Conservation (phyloP, 495 filamentous ascomycete genomes). For the Aspergillus affinis region DNA sequence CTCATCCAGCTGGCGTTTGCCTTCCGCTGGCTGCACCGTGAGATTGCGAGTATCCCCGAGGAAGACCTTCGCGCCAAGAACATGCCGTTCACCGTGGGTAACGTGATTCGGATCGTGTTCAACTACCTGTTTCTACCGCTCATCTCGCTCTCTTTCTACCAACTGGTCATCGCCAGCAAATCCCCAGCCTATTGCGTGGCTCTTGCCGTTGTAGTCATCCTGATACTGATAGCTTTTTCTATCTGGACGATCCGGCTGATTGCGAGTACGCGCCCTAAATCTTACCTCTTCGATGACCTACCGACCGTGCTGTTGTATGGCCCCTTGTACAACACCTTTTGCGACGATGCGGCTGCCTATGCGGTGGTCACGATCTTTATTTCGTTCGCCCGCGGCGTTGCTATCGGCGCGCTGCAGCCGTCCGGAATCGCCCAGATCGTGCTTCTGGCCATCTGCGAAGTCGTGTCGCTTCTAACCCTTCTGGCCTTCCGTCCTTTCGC, state of each 20-base stretch:
- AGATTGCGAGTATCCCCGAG: slow-evolving; percentile 67
- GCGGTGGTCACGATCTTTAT: slow-evolving; percentile 81
- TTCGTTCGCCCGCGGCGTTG: slow-evolving; percentile 81
- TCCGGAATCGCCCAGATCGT: slow-evolving; percentile 91
- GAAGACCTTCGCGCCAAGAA: slow-evolving; percentile 90
- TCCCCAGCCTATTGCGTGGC: slow-evolving; percentile 70
- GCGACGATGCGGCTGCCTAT: slow-evolving; percentile 83
- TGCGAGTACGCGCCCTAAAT: slow-evolving; percentile 73
- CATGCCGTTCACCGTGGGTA: slow-evolving; percentile 86
- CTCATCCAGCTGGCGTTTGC: slow-evolving; percentile 76
- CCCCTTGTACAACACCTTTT: slow-evolving; percentile 96
- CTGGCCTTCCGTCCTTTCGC: slow-evolving; percentile 90
- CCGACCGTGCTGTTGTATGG: slow-evolving; percentile 87
- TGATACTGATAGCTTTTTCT: slow-evolving; percentile 68
- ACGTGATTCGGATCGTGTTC: slow-evolving; percentile 82
- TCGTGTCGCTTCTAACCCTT: slow-evolving; percentile 83
- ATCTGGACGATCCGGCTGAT: slow-evolving; percentile 80
- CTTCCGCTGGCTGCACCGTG: slow-evolving; percentile 69
- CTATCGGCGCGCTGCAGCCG: slow-evolving; percentile 88
- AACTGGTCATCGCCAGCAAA: slow-evolving; percentile 70
- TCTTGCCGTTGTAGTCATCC: slow-evolving; percentile 69
- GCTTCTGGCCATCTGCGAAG: slow-evolving; percentile 88
- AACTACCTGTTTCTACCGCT: slow-evolving; percentile 90
- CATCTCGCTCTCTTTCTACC: slow-evolving; percentile 83
- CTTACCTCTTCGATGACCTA: slow-evolving; percentile 89